Base-by-base conservation (phyloP, 257 asterid species). In the Ehretia macrophylla region DNA sequence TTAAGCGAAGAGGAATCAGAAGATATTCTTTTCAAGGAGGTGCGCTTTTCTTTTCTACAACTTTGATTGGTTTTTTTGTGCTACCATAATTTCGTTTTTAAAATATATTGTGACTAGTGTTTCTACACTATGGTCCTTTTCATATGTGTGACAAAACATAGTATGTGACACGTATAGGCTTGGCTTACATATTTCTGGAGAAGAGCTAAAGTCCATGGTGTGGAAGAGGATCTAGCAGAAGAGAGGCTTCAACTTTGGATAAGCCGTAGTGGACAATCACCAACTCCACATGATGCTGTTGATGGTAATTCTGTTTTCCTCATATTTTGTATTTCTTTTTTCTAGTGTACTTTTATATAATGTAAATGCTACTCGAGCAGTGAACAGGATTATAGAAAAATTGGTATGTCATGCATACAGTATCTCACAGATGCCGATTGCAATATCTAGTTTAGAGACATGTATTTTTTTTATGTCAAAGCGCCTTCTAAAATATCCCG, bases 151-250 rank as follows among this genome's bases (percentile, higher is more conserved):
- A 47, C 18, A 20, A 12, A 40, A 23, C 50, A 27, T 58, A 20
- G 17, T 21, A 22, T 59, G 18, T 35, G 48, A 51, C 56, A 38
- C 67, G 64, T 63, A 38, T 83, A 93, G 99, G 92, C 99, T 49
- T 93, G 99, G 99, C 96, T 93, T 72, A 79, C 92, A 50, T 93
- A 89, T 80, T 89, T 93, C 75, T 93, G 97, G 99, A 89, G 96
- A 85, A 89, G 99, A 73, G 97, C 99, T 68, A 83, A 83, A 73
- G 88, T 62, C 42, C 97, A 89, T 69, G 72, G 82, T 39, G 99
- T 93, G 51, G 99, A 93, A 79, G 97, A 87, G 64, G 99, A 93
- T 81, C 80, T 89, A 75, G 95, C 99, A 37, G 97, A 93, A 42
- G 99, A 89, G 73, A 83, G 88, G 58, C 96, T 93, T 70, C 92